Evolutionary conservation across 192 early-diverging fungal genomes (phyloP).

Genomic region (Phycomyces nitens): DNA sequence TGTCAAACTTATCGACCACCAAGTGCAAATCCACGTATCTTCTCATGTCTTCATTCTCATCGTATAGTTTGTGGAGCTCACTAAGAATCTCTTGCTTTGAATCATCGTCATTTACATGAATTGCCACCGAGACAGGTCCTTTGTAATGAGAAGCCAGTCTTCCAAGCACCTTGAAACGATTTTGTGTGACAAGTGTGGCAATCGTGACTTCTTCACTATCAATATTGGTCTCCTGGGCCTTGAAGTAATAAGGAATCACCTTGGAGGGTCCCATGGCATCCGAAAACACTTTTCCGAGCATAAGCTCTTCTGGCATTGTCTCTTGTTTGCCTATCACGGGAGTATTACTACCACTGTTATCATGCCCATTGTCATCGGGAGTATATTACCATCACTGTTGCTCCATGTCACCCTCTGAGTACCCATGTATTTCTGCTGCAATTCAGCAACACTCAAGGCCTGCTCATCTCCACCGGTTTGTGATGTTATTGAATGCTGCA

Average conservation of each 20-base stretch:
- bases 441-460: slow-evolving; percentile 5
- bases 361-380: background rate
- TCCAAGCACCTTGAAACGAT: slow-evolving; percentile 51
- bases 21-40: slow-evolving; percentile 56
- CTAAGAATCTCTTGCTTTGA: slow-evolving; percentile 42
- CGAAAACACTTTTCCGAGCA: slow-evolving; percentile 54
- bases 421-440: slow-evolving; percentile 23
- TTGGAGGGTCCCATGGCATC: slow-evolving; percentile 58
- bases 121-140: slow-evolving; percentile 55
- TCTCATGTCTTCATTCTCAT: slow-evolving; percentile 45
- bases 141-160: slow-evolving; percentile 50
- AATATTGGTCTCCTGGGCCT: slow-evolving; percentile 35
- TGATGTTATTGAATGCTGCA: background rate
- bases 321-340: slow-evolving; percentile 18
- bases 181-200: slow-evolving; percentile 53
- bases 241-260: slow-evolving; percentile 60
- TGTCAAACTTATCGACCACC: slow-evolving; percentile 56
- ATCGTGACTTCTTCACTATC: slow-evolving; percentile 58
- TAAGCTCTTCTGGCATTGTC: slow-evolving; percentile 46
- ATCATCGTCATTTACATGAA: slow-evolving; percentile 56
- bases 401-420: slow-evolving; percentile 30
- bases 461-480: slow-evolving; percentile 6
- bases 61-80: slow-evolving; percentile 48
- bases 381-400: slow-evolving; percentile 28
- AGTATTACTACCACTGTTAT: background rate